phyloP scores from a whole-genome alignment of 2,329 filamentous ascomycete genomes.

The Macrophomina pseudophaseolina region DNA sequence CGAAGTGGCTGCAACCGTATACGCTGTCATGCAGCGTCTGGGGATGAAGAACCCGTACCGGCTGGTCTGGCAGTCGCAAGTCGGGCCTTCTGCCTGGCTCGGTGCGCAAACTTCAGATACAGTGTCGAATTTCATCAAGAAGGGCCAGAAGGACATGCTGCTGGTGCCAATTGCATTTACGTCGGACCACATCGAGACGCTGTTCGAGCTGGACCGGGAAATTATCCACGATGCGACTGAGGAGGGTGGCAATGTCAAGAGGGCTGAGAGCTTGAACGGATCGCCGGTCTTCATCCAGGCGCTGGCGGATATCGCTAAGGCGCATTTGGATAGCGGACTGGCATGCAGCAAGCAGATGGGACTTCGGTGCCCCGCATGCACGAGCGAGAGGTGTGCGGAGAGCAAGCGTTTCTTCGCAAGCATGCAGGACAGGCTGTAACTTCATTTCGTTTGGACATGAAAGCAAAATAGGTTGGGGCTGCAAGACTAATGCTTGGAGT shows the following conservation, averaged over 20 bases:
- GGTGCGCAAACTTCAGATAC: slow-evolving; percentile 91
- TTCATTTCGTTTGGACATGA: background rate
- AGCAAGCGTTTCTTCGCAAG: slow-evolving; percentile 69
- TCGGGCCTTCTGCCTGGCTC: slow-evolving; percentile 93
- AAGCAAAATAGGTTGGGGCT: slow-evolving; percentile 5
- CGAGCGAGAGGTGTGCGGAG: slow-evolving; percentile 83
- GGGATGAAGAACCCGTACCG: slow-evolving; percentile 89
- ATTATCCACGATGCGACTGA: slow-evolving; percentile 82
- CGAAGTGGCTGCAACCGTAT: slow-evolving; percentile 93
- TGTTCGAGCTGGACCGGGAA: slow-evolving; percentile 92
- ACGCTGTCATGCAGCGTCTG: slow-evolving; percentile 93
- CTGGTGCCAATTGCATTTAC: slow-evolving; percentile 97
- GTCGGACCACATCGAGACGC: slow-evolving; percentile 97
- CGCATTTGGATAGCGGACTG: slow-evolving; percentile 73
- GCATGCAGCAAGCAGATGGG: slow-evolving; percentile 86
- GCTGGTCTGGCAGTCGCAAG: slow-evolving; percentile 97
- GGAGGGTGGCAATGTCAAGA: slow-evolving; percentile 66
- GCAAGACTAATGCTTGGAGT: background rate
- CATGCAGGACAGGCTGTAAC: slow-evolving; percentile 17
- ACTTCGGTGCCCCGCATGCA: slow-evolving; percentile 90
- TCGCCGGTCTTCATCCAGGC: slow-evolving; percentile 88
- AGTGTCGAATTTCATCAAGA: slow-evolving; percentile 85
- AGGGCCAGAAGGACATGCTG: slow-evolving; percentile 88
- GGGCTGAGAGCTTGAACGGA: slow-evolving; percentile 90
- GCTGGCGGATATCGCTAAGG: slow-evolving; percentile 82